These are phyloP conservation scores for Andrographis paniculata DNA, from an alignment of 305 asterid genomes.

Conservation along the genomic window DNA sequence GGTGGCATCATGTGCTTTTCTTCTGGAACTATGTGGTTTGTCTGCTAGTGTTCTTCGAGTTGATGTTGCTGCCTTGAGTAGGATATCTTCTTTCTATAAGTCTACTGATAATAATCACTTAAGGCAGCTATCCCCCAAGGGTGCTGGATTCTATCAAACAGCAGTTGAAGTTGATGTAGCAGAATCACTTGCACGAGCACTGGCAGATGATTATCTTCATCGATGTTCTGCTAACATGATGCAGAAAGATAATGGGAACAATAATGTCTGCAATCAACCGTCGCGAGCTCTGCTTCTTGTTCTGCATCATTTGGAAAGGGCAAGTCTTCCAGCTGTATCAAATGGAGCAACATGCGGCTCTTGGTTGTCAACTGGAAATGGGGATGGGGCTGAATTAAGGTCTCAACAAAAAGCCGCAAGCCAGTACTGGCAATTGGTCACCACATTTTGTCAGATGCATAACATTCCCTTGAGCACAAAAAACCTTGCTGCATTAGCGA, in stretches of 20 bases:
- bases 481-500: constrained; percentile 85
- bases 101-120: constrained; percentile 44
- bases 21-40: constrained; percentile 84
- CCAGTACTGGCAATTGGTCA: constrained; percentile 87
- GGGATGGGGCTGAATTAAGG: constrained; percentile 85
- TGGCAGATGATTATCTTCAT: constrained; percentile 89
- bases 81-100: constrained; percentile 83
- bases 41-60: constrained; percentile 63
- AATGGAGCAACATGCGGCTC: constrained; percentile 79
- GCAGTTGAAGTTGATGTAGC: constrained; percentile 54
- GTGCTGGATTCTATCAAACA: constrained; percentile 46
- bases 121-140: constrained; percentile 48
- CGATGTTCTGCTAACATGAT: constrained; percentile 36
- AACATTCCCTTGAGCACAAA: constrained; percentile 79
- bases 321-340: constrained; percentile 66
- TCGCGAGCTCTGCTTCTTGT: constrained; percentile 78
- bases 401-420: constrained; percentile 88
- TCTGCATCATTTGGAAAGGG: constrained; percentile 88
- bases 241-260: constrained; percentile 36
- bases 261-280: constrained; percentile 35
- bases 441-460: constrained; percentile 85
- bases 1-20: constrained; percentile 93
- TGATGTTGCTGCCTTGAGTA: constrained; percentile 88
- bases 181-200: constrained; percentile 83
- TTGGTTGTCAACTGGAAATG: constrained; percentile 82